These are phyloP conservation scores for Desmodesmus armatus DNA, from an alignment of 139 green algal genomes.

Conservation along the genomic window DNA sequence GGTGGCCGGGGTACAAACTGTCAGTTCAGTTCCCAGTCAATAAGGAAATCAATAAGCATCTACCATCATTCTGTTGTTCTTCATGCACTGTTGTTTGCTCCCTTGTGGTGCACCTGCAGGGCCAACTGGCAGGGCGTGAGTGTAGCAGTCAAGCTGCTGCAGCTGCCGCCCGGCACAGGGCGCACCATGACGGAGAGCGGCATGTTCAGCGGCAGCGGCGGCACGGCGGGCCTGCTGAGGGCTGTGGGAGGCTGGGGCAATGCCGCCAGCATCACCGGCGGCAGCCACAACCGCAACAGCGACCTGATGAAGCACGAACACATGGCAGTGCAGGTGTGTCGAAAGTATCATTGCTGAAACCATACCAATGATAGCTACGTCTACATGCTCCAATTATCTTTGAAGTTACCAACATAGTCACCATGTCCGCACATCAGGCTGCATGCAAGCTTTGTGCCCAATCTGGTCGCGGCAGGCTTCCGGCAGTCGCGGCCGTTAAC, in stretches of 20 bases:
- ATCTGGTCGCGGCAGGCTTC: background rate
- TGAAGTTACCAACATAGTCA: too few relatives aligned
- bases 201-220: background rate
- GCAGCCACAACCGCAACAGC: background rate
- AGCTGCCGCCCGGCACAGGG: background rate
- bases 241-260: background rate
- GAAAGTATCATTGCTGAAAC: background rate
- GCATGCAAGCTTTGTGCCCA: background rate
- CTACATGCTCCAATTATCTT: too few relatives aligned
- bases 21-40: too few relatives aligned
- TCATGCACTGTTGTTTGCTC: background rate
- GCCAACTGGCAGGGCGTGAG: background rate
- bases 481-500: background rate
- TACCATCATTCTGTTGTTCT: background rate
- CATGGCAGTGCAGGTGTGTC: slow-evolving; percentile 1
- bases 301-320: background rate
- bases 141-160: slow-evolving; percentile 3
- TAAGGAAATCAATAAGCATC: too few relatives aligned
- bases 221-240: background rate
- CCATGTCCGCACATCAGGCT: too few relatives aligned
- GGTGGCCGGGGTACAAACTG: background rate
- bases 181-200: too few relatives aligned
- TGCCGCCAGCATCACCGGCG: too few relatives aligned
- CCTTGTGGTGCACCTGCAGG: background rate
- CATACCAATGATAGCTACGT: background rate